Base-by-base conservation (phyloP, 148 eudicot species). In the Beta vulgaris region DNA sequence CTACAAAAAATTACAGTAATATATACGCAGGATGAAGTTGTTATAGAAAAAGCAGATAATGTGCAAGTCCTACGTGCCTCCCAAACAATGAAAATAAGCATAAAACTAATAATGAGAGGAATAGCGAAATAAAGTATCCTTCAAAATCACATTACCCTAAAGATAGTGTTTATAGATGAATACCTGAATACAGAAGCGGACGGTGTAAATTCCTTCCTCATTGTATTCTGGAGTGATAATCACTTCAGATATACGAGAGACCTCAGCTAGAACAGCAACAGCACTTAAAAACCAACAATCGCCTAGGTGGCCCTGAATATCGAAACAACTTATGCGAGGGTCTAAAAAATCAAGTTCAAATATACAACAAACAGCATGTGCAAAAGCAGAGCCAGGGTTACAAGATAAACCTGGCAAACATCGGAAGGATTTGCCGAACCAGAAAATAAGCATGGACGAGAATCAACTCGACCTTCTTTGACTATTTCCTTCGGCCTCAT, bases 251-350 rank as follows among this genome's bases (percentile, higher is more conserved):
- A 96, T 88, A 53, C 86, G 87, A 69, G 97, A 92, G 75, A 92
- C 97, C 85, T 92, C 99, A 72, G 99, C 89, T 60, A 96, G 81
- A 80, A 96, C 99, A 83, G 99, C 99, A 71, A 96, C 98, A 73
- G 99, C 99, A 81, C 99, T 96, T 85, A 96, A 77, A 87, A 96
- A 96, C 99, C 99, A 96, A 75, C 99, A 96, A 84, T 96, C 98
- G 51, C 99, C 99, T 74, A 96, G 79, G 74, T 96, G 98, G 8
- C 99, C 99, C 99, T 96, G 90, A 43, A 43, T 49, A 79, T 39
- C 55, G 29, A 74, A 79, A 66, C 40, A 58, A 13, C 46, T 31
- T 29, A 67, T 67, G 68, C 74, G 28, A 80, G 71, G 42, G 55
- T 53, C 39, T 28, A 31, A 67, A 26, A 57, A 18, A 43, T 48